Evolutionary conservation across 202 grass and related monocot genomes (phyloP).

Genomic region (Cymbopogon flexuosus): DNA sequence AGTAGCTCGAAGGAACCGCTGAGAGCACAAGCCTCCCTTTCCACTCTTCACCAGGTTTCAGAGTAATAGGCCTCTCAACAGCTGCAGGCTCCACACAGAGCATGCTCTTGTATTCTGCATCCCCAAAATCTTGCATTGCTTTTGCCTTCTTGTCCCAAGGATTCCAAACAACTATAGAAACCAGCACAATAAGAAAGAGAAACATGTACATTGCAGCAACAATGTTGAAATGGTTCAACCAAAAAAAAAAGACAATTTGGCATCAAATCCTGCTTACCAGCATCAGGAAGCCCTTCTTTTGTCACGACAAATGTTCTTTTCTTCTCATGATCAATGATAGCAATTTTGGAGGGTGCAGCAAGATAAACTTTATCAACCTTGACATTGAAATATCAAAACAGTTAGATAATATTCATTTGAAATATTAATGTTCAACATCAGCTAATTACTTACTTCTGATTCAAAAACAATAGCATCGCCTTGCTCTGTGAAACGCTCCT

Average conservation of each 20-base stretch:
- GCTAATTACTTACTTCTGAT: conserved; percentile 61
- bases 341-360: conserved; percentile 75
- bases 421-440: neutral
- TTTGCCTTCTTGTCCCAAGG: conserved; percentile 96
- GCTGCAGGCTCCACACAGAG: conserved; percentile 81
- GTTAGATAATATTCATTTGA: neutral
- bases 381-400: conserved; percentile 5
- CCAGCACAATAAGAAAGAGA: neutral
- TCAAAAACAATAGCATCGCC: conserved; percentile 99
- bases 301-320: conserved; percentile 87
- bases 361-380: conserved; percentile 97
- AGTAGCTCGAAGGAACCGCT: conserved; percentile 89
- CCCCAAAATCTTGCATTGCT: conserved; percentile 86
- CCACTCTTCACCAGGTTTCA: conserved; percentile 97
- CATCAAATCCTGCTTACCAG: conserved; percentile 45
- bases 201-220: neutral
- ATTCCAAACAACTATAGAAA: conserved; percentile 81
- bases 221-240: neutral
- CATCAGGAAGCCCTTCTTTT: conserved; percentile 98
- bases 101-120: conserved; percentile 90
- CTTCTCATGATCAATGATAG: conserved; percentile 98
- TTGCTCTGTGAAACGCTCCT: conserved; percentile 82
- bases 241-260: neutral
- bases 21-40: conserved; percentile 73
- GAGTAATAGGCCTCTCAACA: conserved; percentile 76